Evolutionary conservation across 2,329 filamentous ascomycete genomes (phyloP), one percentile per base, ranked within the genome.

Genomic region (Arthrobotrys entomopaga): DNA sequence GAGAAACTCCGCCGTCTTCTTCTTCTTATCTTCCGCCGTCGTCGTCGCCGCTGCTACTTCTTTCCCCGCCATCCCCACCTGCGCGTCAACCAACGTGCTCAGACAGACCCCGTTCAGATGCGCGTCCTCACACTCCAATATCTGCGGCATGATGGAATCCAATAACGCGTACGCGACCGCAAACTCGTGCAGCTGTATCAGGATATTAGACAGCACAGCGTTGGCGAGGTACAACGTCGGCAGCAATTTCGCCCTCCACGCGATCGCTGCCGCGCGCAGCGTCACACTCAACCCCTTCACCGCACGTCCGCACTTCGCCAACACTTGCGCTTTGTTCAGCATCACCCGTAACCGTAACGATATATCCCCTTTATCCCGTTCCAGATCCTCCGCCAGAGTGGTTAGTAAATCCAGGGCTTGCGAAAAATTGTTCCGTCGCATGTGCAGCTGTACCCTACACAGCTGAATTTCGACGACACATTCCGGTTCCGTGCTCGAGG

Each of bases 201-300:
- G 83, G 16, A 96, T 88, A 16, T 86, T 87, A 2, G 88, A 86
- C 0, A 97, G 80, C 0, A 87, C 84, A 0, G 87, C 88, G 1
- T 91, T 85, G 0, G 91, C 88, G 75, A 90, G 87, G 88, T 92
- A 95, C 6, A 97, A 83, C 16, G 86, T 86, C 0, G 87, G 86
- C 15, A 93, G 84, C 6, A 94, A 82, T 0, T 88, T 85, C 0
- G 90, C 87, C 53, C 88, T 86, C 83, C 90, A 88, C 0, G 91
- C 89, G 16, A 92, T 87, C 79, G 86, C 89, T 1, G 91, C 89
- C 0, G 92, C 92, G 49, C 91, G 86, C 78, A 96, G 84, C 3
- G 88, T 88, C 3, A 93, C 85, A 1, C 90, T 92, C 80, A 97
- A 92, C 0, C 88, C 92, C 72, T 90, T 87, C 77, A 91, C 87